Evolutionary conservation across 208 protist genomes (phyloP).

Genomic region (Leishmania martiniquensis): DNA sequence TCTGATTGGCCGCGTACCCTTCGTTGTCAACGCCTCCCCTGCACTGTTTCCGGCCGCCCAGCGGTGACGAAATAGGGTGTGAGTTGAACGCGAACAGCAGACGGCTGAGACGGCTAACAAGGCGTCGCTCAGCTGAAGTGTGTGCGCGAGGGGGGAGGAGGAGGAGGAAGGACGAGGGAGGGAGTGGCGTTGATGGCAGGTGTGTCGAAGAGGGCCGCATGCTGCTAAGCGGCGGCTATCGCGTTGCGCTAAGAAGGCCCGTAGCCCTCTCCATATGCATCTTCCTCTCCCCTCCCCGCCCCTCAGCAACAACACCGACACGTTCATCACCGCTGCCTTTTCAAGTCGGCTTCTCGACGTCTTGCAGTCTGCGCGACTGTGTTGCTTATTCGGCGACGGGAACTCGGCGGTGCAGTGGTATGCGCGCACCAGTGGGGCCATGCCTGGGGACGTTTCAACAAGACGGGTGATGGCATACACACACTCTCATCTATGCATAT

Average conservation of each 20-base stretch:
- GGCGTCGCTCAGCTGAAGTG: too few relatives aligned
- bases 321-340: background rate
- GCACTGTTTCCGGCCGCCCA: background rate
- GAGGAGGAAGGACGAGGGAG: too few relatives aligned
- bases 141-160: background rate
- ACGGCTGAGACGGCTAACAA: too few relatives aligned
- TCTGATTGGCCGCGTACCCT: slow-evolving; percentile 44
- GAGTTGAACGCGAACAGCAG: background rate
- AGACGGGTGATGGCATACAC: background rate
- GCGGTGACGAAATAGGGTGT: background rate
- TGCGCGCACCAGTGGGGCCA: background rate
- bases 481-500: background rate
- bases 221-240: background rate
- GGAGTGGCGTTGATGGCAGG: background rate
- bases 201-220: background rate
- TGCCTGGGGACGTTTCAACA: background rate
- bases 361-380: background rate
- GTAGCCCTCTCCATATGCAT: background rate
- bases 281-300: background rate
- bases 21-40: slow-evolving; percentile 59
- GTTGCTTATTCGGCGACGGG: background rate
- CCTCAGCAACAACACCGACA: background rate
- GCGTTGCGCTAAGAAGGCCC: background rate
- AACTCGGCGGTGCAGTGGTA: background rate
- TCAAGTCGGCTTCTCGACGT: background rate